phyloP scores from a whole-genome alignment of 441 rosid genomes.

The Theobroma grandiflorum region DNA sequence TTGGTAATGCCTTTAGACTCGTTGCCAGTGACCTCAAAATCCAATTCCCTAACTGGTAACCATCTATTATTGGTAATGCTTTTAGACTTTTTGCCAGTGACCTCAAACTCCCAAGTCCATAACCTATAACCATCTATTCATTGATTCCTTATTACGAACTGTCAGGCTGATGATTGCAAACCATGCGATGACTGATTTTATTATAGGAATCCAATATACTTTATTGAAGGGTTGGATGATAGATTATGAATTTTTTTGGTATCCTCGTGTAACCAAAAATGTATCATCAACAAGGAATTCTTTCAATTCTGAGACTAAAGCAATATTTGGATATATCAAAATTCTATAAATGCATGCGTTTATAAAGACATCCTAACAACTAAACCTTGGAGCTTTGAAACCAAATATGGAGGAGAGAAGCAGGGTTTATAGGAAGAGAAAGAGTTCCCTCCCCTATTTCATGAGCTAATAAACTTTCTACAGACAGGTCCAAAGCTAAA shows the following conservation, averaged over 20 bases:
- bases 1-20: conserved; percentile 52
- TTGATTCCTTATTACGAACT: not conserved
- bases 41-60: not conserved
- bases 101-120: not conserved
- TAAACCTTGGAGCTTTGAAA: too few relatives aligned
- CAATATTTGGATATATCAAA: too few relatives aligned
- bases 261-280: not conserved
- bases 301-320: too few relatives aligned
- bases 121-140: not conserved
- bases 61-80: conserved; percentile 55
- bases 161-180: not conserved
- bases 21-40: not conserved
- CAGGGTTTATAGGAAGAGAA: too few relatives aligned
- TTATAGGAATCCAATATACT: not conserved
- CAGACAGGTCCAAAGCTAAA: too few relatives aligned
- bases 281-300: too few relatives aligned
- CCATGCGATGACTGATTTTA: not conserved
- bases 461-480: too few relatives aligned
- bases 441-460: too few relatives aligned
- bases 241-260: not conserved
- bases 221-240: not conserved
- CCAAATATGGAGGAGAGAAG: too few relatives aligned
- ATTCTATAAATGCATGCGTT: too few relatives aligned
- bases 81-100: not conserved
- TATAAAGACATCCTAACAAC: too few relatives aligned